Conservation (phyloP, 129 eudicot genomes). For the Dittrichia graveolens region DNA sequence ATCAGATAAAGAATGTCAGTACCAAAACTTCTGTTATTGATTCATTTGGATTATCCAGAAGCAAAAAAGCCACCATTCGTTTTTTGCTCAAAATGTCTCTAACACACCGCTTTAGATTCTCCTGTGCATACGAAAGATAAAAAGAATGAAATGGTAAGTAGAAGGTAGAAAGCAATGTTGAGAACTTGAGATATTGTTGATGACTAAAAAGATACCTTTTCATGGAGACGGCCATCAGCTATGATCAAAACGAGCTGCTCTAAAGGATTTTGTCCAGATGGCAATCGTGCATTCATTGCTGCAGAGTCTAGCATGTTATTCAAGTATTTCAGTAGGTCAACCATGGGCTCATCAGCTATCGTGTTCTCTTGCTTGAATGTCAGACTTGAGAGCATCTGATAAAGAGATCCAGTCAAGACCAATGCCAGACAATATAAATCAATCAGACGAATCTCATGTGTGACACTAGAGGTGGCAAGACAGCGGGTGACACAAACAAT, state of each 20-base stretch:
- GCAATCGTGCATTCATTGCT: slow-evolving; percentile 68
- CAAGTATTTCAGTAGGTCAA: slow-evolving; percentile 72
- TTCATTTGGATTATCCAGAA: slow-evolving; percentile 78
- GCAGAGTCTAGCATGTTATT: slow-evolving; percentile 78
- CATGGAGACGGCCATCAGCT: slow-evolving; percentile 91
- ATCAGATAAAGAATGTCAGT: not conserved
- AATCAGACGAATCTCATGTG: not conserved
- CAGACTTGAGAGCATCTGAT: slow-evolving; percentile 91
- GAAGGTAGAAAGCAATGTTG: slow-evolving; percentile 4
- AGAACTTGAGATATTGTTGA: not conserved
- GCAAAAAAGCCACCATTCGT: slow-evolving; percentile 86
- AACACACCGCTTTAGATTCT: slow-evolving; percentile 71
- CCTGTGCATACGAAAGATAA: slow-evolving; percentile 40
- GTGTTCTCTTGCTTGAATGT: slow-evolving; percentile 96
- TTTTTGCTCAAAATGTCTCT: slow-evolving; percentile 72
- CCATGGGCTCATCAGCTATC: slow-evolving; percentile 88
- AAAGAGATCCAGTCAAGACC: slow-evolving; percentile 17
- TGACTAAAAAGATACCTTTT: slow-evolving; percentile 46
- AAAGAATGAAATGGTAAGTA: not conserved
- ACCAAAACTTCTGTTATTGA: slow-evolving; percentile 75
- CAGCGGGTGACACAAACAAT: not conserved
- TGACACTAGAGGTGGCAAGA: not conserved
- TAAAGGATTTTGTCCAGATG: slow-evolving; percentile 85
- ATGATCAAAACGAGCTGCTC: slow-evolving; percentile 94
- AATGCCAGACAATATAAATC: slow-evolving; percentile 1